Conservation (phyloP, 805 yeast species). For the Yarrowia divulgata region DNA sequence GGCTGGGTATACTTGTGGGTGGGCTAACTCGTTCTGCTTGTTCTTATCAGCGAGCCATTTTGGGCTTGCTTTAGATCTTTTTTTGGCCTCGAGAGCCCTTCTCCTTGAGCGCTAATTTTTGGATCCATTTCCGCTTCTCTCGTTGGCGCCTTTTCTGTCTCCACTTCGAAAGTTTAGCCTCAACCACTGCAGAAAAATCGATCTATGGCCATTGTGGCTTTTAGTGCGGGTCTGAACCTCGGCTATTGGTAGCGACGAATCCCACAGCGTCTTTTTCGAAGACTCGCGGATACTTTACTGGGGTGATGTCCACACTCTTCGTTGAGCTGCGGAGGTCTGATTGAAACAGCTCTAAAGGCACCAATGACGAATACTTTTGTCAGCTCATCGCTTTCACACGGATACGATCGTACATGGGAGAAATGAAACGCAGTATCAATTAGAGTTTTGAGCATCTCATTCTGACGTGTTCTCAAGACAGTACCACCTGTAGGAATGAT, state of each 20-base stretch:
- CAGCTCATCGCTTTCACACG: not conserved
- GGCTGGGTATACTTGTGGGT: not conserved
- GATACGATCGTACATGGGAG: not conserved
- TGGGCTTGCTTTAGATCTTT: not conserved
- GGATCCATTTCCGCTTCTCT: not conserved
- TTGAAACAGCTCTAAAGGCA: too few relatives aligned
- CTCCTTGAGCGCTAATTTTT: not conserved
- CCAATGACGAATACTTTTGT: not conserved
- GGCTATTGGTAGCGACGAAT: not conserved
- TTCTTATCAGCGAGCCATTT: not conserved
- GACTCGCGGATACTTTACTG: too few relatives aligned
- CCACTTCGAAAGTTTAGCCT: not conserved
- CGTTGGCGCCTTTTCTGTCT: not conserved
- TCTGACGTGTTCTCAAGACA: too few relatives aligned
- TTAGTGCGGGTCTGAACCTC: not conserved
- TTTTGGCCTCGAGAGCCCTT: not conserved
- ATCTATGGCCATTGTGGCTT: not conserved
- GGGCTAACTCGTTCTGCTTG: not conserved
- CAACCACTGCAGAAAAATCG: not conserved
- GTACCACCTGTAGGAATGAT: too few relatives aligned
- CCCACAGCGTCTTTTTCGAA: too few relatives aligned
- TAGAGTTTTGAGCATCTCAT: not conserved
- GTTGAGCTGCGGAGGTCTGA: too few relatives aligned
- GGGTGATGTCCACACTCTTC: too few relatives aligned
- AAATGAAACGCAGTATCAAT: not conserved